Percentiles rank a stretch among this genome's conserved stretches.
These are phyloP conservation scores for Nidularia pulvinata DNA, from an alignment of 768 basidiomycete species.

Conservation along the genomic window DNA sequence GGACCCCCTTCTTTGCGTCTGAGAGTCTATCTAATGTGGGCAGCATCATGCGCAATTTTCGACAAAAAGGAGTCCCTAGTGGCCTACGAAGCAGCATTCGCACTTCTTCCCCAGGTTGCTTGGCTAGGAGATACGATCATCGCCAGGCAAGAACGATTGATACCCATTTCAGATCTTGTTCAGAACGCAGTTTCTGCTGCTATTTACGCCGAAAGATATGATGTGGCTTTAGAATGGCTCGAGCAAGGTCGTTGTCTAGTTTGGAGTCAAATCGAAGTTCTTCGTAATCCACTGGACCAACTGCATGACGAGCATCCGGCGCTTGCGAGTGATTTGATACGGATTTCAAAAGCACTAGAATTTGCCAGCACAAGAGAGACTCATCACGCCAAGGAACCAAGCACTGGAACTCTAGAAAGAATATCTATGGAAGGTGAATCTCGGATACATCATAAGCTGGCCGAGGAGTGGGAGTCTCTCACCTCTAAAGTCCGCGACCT, in stretches of 20 bases:
- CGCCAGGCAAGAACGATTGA: slow-evolving; percentile 4
- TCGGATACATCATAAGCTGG: slow-evolving; percentile 7
- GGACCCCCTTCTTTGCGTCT: slow-evolving; percentile 3
- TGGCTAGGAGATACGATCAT: slow-evolving; percentile 11
- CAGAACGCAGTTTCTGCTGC: slow-evolving; percentile 9
- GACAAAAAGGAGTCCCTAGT: background rate
- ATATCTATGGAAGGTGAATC: slow-evolving; percentile 4
- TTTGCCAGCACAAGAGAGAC: slow-evolving; percentile 2
- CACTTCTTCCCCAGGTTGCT: slow-evolving; percentile 9
- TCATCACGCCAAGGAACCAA: background rate
- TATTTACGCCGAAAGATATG: slow-evolving; percentile 1
- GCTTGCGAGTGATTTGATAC: slow-evolving; percentile 3
- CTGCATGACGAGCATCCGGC: slow-evolving; percentile 2
- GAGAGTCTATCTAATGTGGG: slow-evolving; percentile 6
- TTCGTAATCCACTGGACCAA: slow-evolving; percentile 14
- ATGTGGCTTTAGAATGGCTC: slow-evolving; percentile 16
- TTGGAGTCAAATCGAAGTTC: slow-evolving; percentile 12
- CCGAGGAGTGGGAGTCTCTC: slow-evolving; percentile 10
- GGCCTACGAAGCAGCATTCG: slow-evolving; percentile 6
- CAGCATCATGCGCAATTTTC: background rate
- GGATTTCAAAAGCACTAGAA: slow-evolving; percentile 6
- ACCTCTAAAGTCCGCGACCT: slow-evolving; percentile 7
- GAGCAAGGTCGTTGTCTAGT: slow-evolving; percentile 18
- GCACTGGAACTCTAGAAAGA: slow-evolving; percentile 2
- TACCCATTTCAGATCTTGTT: slow-evolving; percentile 2